Percentiles rank a stretch among this genome's conserved stretches.
These are phyloP conservation scores for Neurospora crassa DNA, from an alignment of 2,329 filamentous ascomycete species.

Conservation along the genomic window DNA sequence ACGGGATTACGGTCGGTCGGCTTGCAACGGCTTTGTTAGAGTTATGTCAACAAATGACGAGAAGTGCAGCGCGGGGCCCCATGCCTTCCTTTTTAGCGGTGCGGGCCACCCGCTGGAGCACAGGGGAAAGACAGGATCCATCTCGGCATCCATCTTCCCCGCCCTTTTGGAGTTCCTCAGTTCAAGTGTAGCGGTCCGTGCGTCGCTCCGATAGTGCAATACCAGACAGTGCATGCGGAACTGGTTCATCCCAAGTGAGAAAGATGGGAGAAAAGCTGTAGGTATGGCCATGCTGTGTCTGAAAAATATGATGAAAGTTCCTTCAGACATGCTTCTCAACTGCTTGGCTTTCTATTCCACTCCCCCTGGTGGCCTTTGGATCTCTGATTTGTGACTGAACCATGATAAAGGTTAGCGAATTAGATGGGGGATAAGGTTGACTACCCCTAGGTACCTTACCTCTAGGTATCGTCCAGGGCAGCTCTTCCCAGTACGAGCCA, in stretches of 20 bases:
- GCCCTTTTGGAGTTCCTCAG: not conserved
- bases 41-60: not conserved
- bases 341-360: not conserved
- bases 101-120: not conserved
- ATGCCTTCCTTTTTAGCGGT: not conserved
- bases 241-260: not conserved
- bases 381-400: not conserved
- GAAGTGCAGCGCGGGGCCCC: not conserved
- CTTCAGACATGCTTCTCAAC: not conserved
- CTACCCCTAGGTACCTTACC: slow-evolving; percentile 8
- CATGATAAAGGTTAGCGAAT: not conserved
- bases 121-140: not conserved
- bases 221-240: not conserved
- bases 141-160: not conserved
- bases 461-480: slow-evolving; percentile 3
- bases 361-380: not conserved
- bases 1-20: slow-evolving; percentile 12
- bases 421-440: slow-evolving; percentile 11
- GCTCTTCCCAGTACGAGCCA: slow-evolving; percentile 7
- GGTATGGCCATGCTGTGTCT: not conserved
- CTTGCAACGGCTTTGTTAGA: slow-evolving; percentile 19
- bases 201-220: not conserved
- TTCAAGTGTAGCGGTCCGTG: not conserved
- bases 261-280: not conserved
- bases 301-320: not conserved